Base-by-base conservation (phyloP, 1,284 basidiomycete genomes). In the Trichosporon faecale region DNA sequence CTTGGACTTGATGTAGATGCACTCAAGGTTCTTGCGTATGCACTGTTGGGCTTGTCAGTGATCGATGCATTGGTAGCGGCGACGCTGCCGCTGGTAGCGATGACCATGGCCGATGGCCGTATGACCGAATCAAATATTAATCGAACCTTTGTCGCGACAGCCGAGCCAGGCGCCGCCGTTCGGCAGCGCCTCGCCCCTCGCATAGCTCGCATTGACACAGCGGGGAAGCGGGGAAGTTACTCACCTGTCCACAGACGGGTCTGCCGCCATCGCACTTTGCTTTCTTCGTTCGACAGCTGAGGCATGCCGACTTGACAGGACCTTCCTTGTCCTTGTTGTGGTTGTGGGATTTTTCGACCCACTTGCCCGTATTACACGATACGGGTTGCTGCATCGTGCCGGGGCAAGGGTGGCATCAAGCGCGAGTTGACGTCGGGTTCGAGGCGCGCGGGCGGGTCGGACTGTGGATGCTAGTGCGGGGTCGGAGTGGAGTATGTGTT, bases 1-100 rank as follows among this genome's bases (percentile, higher is more conserved):
- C 46, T 79, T 75, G 21, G 80, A 82, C 75, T 83, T 84, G 71
- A 84, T 82, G 70, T 79, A 84, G 37, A 82, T 79, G 70, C 83
- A 84, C 65, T 81, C 78, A 12, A 80, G 68, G 3, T 75, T 73
- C 72, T 83, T 82, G 64, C 76, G 78, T 9, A 67, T 37, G 69
- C 83, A 84, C 80, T 84, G 73, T 9, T 8, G 29, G 9, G 14
- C 21, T 7, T 3, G 64, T 65, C 6, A 65, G 64, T 16, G n/a
- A 4, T 18, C 40, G 40, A 57, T 57, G 40, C 31, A n/a, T 23
- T n/a, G n/a, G n/a, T n/a, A n/a, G n/a, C n/a, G n/a, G n/a, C n/a
- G n/a, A n/a, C n/a, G n/a, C n/a, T n/a, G 23, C 3, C 9, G 7
- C 5, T 21, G 23, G n/a, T 4, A 5, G 12, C 12, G 23, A 7